A percentile compares a stretch with the other conserved stretches of the same genome.
Evolutionary conservation across 73 alveolate genomes (phyloP).

Genomic region (Effrenium voratum): DNA sequence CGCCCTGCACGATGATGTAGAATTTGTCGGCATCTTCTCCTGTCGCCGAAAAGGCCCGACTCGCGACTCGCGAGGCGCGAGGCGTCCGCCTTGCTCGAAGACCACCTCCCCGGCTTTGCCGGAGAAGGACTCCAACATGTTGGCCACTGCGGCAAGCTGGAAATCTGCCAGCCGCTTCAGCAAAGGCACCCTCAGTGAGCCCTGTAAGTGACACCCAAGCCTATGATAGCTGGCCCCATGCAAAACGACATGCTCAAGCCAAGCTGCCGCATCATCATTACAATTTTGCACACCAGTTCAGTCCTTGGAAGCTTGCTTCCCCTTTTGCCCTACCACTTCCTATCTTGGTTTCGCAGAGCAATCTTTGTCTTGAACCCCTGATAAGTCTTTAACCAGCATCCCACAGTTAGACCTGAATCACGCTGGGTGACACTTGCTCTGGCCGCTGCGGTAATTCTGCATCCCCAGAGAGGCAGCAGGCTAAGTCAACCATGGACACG

Average conservation of each 20-base stretch:
- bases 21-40: conserved; percentile 54
- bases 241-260: background rate
- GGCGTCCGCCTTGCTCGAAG: conserved; percentile 40
- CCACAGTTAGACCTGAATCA: too few species aligned
- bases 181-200: background rate
- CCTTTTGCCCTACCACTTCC: background rate
- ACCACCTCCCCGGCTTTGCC: conserved; percentile 48
- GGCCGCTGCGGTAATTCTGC: background rate
- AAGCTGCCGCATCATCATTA: conserved; percentile 19
- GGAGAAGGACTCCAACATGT: conserved; percentile 1
- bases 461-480: conserved; percentile 29
- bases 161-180: conserved; percentile 69
- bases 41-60: background rate
- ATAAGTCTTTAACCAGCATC: background rate
- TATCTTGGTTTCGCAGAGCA: background rate
- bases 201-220: background rate
- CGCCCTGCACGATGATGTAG: conserved; percentile 65
- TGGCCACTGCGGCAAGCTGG: conserved; percentile 32
- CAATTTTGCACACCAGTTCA: conserved; percentile 19
- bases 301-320: background rate
- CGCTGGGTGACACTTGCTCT: too few species aligned
- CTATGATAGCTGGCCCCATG: background rate
- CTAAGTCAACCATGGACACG: conserved; percentile 25
- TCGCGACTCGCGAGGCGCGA: background rate
- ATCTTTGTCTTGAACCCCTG: background rate